Conservation (phyloP, 1,284 basidiomycete species). For the Leccinum subrobustum region DNA sequence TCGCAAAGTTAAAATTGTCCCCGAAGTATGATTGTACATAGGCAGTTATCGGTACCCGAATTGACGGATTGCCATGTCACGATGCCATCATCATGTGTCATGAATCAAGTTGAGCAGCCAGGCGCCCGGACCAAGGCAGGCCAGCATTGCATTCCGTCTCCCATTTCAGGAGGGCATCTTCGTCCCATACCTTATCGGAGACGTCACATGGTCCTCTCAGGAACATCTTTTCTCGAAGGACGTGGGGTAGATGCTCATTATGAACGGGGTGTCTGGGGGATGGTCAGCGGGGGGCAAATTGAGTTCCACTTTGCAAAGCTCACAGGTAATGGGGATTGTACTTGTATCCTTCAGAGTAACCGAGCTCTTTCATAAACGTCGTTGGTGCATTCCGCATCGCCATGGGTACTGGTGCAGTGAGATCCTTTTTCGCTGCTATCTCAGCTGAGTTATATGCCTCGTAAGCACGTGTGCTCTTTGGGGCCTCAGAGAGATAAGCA, state of each 20-base stretch:
- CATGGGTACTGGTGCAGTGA: conserved; percentile 66
- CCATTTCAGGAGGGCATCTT: conserved; percentile 71
- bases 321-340: conserved; percentile 81
- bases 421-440: conserved; percentile 53
- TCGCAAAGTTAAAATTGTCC: neutral
- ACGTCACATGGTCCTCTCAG: conserved; percentile 53
- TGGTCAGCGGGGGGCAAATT: conserved; percentile 5
- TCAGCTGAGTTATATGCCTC: conserved; percentile 76
- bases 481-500: conserved; percentile 79
- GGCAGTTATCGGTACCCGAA: neutral
- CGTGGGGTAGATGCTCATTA: conserved; percentile 58
- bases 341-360: conserved; percentile 69
- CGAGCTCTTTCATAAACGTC: conserved; percentile 76
- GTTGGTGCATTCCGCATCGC: conserved; percentile 89
- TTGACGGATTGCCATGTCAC: neutral
- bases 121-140: conserved; percentile 61
- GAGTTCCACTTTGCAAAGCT: conserved; percentile 28
- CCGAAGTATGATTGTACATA: neutral
- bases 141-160: conserved; percentile 66
- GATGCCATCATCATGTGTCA: neutral
- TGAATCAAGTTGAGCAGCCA: neutral
- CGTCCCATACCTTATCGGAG: conserved; percentile 69
- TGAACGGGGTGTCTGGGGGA: conserved; percentile 65
- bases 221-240: conserved; percentile 46
- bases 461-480: conserved; percentile 81